Evolutionary conservation across 129 eudicot genomes (phyloP), one percentile per base, ranked within the genome.

Genomic region (Calendula officinalis): DNA sequence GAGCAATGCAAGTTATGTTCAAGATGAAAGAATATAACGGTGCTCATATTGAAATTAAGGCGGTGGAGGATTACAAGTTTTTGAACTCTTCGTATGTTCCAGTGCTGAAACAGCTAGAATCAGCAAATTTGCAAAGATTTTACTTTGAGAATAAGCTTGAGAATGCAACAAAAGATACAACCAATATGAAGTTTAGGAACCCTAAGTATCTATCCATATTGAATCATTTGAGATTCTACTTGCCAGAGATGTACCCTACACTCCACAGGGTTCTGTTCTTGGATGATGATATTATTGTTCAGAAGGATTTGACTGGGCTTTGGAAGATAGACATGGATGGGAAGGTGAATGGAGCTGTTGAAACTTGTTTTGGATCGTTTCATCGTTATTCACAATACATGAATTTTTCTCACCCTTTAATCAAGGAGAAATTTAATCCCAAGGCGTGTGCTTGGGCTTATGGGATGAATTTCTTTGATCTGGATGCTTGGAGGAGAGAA

Each of bases 281-380:
- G 84, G 95, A 87, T 47, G 95, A 88, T 79, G 96, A 88, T 55
- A 84, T 88, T 9, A 83, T 88, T 54, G 96, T 88, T 67, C 91
- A 87, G 66, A 83, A 77, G 78, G 95, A 87, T 60, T 66, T 87
- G 69, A 87, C 95, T 4, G 90, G 95, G 15, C 82, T 87, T 45
- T 87, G 95, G 95, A 62, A 87, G 75, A 81, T 83, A 74, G 90
- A 87, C 73, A 86, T 86, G 94, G 94, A 85, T 66, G 94, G 94
- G 46, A 85, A 85, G 74, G 92, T 85, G 42, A 85, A 81, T 70
- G 94, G 94, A 7, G 94, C 94, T 17, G 88, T 85, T 37, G 94
- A 86, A 77, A 86, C 94, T 2, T 86, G 94, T 79, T 86, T 87
- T 73, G 94, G 94, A 4, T 86, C 94, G 7, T 86, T 86, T 39